Evolutionary conservation across 208 protist genomes (phyloP), one percentile per base, ranked within the genome.

Genomic region (Lotmaria passim): DNA sequence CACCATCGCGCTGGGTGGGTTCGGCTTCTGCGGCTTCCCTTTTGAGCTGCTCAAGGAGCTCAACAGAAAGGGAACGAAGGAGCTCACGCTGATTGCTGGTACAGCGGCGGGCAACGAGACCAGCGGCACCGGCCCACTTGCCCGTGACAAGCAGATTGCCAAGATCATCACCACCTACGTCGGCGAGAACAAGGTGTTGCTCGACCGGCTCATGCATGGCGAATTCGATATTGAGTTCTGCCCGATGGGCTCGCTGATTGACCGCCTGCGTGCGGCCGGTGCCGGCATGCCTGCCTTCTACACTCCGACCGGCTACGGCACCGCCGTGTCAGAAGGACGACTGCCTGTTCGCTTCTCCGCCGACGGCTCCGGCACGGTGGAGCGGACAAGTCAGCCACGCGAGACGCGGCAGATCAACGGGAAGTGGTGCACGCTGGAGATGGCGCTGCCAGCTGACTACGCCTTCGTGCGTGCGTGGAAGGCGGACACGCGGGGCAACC

Each of bases 241-340:
- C 17, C 97, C 97, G 17, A 96, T 98, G 88, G 97, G 97, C 30
- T 98, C 95, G 17, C 82, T 99, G 0, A 94, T 93, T 11, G 96
- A 98, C 55, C 78, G 93, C 6, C 61, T 98, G 38, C 70, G 93
- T 19, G 89, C 96, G 1, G 97, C 79, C 36, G 97, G 97, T 51
- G 95, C 97, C 0, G 97, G 97, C 52, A 93, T 99, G 28, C 91
- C 91, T 8, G 97, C 93, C 5, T 98, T 99, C 67, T 99, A 96
- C 88, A 98, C 97, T 1, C 74, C 86, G 1, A 98, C 96, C 7
- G 97, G 82, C 51, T 91, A 87, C 43, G 97, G 96, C 28, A 99
- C 97, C 6, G 71, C 72, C 7, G 72, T 94, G n/a, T 58, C 93
- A 51, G 56, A 87, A 41, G 90, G 87, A 23, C 79, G 81, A 3